Evolutionary conservation across 345 rosid genomes (phyloP).

Genomic region (Luvunga scandens): DNA sequence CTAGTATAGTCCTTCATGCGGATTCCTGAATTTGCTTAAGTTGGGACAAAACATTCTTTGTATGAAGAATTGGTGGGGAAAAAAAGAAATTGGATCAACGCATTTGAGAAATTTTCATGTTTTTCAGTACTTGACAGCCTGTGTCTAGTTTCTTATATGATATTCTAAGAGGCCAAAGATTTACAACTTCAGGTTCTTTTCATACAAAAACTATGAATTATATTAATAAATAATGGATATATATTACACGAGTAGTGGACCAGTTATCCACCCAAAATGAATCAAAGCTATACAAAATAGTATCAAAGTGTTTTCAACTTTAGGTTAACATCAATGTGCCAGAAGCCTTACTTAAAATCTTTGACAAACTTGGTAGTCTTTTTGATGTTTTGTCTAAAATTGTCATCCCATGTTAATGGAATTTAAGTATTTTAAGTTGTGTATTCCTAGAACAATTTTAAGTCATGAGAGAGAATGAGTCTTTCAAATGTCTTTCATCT

Average conservation of each 20-base stretch:
- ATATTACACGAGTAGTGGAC: too few species aligned
- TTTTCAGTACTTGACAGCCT: not conserved
- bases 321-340: not conserved
- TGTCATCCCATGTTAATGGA: not conserved
- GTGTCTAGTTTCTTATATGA: not conserved
- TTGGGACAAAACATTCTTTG: not conserved
- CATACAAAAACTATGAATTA: too few species aligned
- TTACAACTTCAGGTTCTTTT: not conserved
- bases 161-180: not conserved
- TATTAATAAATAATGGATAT: too few species aligned
- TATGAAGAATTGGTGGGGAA: not conserved
- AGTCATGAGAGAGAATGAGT: too few species aligned
- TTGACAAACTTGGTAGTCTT: not conserved
- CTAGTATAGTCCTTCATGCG: not conserved
- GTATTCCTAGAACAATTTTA: too few species aligned
- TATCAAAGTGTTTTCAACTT: too few species aligned
- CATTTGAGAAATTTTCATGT: too few species aligned
- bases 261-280: too few species aligned
- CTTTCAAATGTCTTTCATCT: too few species aligned
- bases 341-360: not conserved
- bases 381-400: not conserved
- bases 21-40: not conserved
- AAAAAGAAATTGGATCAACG: too few species aligned
- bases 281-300: too few species aligned
- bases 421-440: too few species aligned